Conservation (phyloP, 345 rosid genomes). For the Gossypium rotundifolium region DNA sequence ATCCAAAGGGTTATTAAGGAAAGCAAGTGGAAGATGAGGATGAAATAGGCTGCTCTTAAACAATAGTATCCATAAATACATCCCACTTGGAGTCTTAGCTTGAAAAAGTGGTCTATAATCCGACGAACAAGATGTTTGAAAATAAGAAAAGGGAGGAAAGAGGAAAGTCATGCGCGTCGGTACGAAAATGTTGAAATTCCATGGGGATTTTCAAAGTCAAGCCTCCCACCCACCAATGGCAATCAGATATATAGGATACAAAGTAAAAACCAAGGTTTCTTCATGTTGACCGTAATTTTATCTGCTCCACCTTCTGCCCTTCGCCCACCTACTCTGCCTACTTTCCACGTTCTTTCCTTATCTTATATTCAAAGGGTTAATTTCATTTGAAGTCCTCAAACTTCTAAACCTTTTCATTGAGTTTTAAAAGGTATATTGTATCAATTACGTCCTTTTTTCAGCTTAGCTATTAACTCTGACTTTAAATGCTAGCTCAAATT, state of each 20-base stretch:
- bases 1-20: conserved; percentile 12
- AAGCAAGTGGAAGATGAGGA: conserved; percentile 32
- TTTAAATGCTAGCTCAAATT: too few species aligned
- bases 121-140: background rate
- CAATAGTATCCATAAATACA: background rate
- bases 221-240: background rate
- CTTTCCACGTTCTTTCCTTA: background rate
- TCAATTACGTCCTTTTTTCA: too few species aligned
- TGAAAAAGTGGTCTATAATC: background rate
- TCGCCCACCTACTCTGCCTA: background rate
- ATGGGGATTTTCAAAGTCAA: conserved; percentile 1
- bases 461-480: too few species aligned
- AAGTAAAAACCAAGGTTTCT: background rate
- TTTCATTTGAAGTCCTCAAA: too few species aligned
- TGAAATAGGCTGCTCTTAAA: background rate
- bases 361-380: background rate
- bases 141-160: background rate
- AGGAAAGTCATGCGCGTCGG: conserved; percentile 2
- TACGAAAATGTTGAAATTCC: background rate
- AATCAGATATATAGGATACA: background rate
- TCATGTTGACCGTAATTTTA: background rate
- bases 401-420: too few species aligned
- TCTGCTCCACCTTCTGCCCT: background rate
- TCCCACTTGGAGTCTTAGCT: conserved; percentile 3
- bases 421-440: too few species aligned